Base-by-base conservation (phyloP, 2,329 filamentous ascomycete species). In the Cryphonectria naterciae region DNA sequence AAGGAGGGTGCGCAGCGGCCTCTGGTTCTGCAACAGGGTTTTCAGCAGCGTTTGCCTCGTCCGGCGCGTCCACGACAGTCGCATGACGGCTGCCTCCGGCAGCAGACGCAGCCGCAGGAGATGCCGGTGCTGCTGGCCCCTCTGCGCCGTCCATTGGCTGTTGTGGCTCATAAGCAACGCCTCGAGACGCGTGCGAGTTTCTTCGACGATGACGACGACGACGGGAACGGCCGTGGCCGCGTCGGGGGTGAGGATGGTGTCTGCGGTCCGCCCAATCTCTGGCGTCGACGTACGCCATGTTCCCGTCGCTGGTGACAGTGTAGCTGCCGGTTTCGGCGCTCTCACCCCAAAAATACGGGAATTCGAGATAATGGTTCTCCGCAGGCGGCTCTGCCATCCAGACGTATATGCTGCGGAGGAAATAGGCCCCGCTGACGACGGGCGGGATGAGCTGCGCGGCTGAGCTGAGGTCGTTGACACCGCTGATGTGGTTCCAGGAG, bases 401-500 rank as follows among this genome's bases (percentile, higher is more conserved):
- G 6, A 68, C 39, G 58, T 54, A 66, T 19, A 72, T 32, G 49
- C 67, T 63, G 39, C 56, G 72, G 37, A 66, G 28, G 13, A 73
- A 41, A 32, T 68, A 68, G 52, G 69, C 70, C 13, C 61, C 72
- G 25, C 68, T 73, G 60, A 72, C 49, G 22, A 67, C 32, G 49
- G 65, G 64, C 1, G 74, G 74, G 2, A 75, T 70, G 52, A 76
- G 67, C 70, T 76, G 75, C 1, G 74, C 73, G 17, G 73, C 72
- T 7, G 74, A 67, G 41, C 69, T 56, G 82, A 63, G 80, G 62
- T 76, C 79, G 15, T 76, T 81, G 49, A 79, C 76, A 13, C 66
- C 67, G 25, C 17, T 62, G 49, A 75, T 71, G 28, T 70, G 28
- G 58, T 76, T 76, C 73, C 74, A 76, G 10, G 66, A 69, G 35